These are phyloP conservation scores for Cupressus sempervirens DNA, from an alignment of 75 land plant species.

Conservation along the genomic window DNA sequence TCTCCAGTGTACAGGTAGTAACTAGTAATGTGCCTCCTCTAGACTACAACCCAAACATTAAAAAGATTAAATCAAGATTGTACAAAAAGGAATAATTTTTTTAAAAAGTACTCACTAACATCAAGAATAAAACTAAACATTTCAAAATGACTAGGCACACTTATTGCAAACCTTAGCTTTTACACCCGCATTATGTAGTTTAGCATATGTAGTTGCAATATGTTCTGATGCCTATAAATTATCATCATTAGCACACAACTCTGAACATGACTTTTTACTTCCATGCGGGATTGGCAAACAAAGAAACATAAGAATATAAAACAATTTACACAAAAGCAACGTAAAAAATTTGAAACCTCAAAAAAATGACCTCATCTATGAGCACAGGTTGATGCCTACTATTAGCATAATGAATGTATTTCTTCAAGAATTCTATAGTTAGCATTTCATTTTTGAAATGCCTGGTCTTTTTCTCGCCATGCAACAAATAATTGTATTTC, in stretches of 20 bases:
- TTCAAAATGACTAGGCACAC: no score
- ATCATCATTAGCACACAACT: no score
- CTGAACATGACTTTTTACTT: no score
- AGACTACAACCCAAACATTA: slow-evolving; percentile 32
- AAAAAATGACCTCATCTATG: slow-evolving; percentile 80
- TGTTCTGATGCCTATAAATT: no score
- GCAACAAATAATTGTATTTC: slow-evolving; percentile 84
- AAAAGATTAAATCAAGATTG: neutral
- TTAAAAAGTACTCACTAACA: neutral
- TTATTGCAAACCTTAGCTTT: no score
- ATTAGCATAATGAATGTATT: slow-evolving; percentile 96
- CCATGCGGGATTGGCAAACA: neutral
- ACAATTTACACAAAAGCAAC: neutral
- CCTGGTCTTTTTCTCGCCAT: slow-evolving; percentile 80
- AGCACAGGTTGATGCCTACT: slow-evolving; percentile 78
- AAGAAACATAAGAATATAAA: neutral
- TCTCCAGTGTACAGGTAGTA: no score
- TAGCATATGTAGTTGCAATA: no score
- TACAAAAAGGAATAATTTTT: no score
- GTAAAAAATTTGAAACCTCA: neutral
- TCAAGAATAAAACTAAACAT: neutral
- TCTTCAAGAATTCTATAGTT: no score
- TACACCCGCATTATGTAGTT: no score
- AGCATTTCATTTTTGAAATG: no score
- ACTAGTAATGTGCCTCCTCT: no score